Conservation (phyloP, 2,329 filamentous ascomycete species). For the Colletotrichum echinochloae region DNA sequence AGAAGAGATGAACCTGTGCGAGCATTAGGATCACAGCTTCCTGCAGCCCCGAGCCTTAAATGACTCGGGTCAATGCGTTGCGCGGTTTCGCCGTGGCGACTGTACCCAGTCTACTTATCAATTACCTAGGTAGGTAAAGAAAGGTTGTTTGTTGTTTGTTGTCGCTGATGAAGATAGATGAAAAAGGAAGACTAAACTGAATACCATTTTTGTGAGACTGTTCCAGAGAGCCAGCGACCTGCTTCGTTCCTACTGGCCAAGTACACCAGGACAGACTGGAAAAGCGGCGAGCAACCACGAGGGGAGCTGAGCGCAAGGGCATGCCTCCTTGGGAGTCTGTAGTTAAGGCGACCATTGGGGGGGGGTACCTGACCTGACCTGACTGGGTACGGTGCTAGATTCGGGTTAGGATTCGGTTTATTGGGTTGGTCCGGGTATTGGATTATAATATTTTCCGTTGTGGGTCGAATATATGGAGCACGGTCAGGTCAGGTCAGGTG, state of each 20-base stretch:
- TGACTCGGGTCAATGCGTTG: neutral
- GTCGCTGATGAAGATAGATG: neutral
- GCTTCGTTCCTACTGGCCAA: neutral
- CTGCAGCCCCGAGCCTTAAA: constrained; percentile 26
- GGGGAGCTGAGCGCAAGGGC: neutral
- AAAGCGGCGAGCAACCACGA: neutral
- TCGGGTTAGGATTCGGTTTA: too few relatives aligned
- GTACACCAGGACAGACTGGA: neutral
- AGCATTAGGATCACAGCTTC: neutral
- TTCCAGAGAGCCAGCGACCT: neutral
- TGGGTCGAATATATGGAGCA: too few relatives aligned
- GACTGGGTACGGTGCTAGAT: too few relatives aligned
- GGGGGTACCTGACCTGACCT: too few relatives aligned
- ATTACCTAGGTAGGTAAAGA: too few relatives aligned
- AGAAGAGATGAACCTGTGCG: constrained; percentile 29
- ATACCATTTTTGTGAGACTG: neutral
- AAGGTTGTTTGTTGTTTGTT: neutral
- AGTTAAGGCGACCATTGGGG: too few relatives aligned
- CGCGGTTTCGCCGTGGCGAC: neutral
- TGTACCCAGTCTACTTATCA: neutral
- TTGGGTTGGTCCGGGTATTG: too few relatives aligned
- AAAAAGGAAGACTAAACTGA: neutral
- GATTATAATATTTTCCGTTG: too few relatives aligned
- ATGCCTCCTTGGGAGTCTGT: too few relatives aligned
- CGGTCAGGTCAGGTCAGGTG: too few relatives aligned